Percentiles rank a stretch among this genome's conserved stretches.
Conservation (phyloP, 2,329 filamentous ascomycete species). For the Calonectria pauciramosa region DNA sequence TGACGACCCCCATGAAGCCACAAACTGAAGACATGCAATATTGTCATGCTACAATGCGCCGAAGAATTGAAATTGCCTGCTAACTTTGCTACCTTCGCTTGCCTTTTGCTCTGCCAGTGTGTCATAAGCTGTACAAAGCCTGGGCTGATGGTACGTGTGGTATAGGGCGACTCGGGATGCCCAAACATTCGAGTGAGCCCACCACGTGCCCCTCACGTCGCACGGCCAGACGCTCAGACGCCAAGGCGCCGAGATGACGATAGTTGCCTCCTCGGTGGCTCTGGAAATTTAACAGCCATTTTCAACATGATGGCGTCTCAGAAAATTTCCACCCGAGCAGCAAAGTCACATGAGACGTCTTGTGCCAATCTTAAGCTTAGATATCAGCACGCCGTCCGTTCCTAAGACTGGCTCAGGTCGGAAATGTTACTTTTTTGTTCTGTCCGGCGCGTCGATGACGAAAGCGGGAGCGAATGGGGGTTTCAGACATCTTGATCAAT, state of each 20-base stretch:
- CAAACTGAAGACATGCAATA: background rate
- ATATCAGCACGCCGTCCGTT: background rate
- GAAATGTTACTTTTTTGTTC: slow-evolving; percentile 1
- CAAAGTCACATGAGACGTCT: slow-evolving; percentile 1
- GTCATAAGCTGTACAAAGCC: slow-evolving; percentile 27
- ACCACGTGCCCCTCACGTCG: slow-evolving; percentile 41
- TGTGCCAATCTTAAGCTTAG: slow-evolving; percentile 5
- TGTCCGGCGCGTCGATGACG: background rate
- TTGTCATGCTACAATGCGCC: background rate
- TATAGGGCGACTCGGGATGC: background rate
- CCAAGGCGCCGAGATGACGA: slow-evolving; percentile 20
- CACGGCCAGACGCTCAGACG: slow-evolving; percentile 28
- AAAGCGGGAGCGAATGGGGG: background rate
- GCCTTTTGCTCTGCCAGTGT: background rate
- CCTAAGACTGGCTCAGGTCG: background rate
- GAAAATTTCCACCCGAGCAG: background rate
- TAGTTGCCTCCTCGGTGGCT: slow-evolving; percentile 15
- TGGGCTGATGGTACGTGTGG: slow-evolving; percentile 21
- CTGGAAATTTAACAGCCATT: background rate
- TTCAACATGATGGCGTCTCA: background rate
- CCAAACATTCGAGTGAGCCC: slow-evolving; percentile 41
- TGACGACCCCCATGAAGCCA: slow-evolving; percentile 14
- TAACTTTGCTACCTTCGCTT: background rate
- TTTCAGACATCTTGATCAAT: background rate
- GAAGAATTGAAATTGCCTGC: background rate